phyloP scores from a whole-genome alignment of 2,329 filamentous ascomycete species.

The Colletotrichum orchidophilum region DNA sequence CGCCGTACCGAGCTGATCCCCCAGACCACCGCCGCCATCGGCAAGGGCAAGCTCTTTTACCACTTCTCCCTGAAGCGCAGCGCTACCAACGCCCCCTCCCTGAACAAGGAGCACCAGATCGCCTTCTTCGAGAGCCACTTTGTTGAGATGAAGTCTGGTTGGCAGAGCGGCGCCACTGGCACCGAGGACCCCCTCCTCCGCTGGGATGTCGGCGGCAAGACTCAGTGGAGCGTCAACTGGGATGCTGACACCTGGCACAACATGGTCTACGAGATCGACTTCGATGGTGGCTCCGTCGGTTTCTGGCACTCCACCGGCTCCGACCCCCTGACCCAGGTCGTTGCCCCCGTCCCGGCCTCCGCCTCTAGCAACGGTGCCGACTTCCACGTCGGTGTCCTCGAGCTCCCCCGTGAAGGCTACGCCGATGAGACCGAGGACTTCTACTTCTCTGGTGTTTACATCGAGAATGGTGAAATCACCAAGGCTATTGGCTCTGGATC shows the following conservation, averaged over 20 bases:
- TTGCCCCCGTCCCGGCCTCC: slow-evolving; percentile 66
- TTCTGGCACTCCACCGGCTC: slow-evolving; percentile 77
- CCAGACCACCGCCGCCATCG: slow-evolving; percentile 72
- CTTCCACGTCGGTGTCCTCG: slow-evolving; percentile 78
- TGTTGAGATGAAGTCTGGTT: slow-evolving; percentile 78
- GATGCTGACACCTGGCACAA: slow-evolving; percentile 77
- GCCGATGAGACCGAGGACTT: slow-evolving; percentile 69
- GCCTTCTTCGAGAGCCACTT: slow-evolving; percentile 75
- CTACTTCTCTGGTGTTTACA: slow-evolving; percentile 77
- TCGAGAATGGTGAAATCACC: slow-evolving; percentile 60
- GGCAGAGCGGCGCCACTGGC: slow-evolving; percentile 58
- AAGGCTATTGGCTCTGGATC: slow-evolving; percentile 36
- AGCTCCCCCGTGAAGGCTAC: slow-evolving; percentile 67
- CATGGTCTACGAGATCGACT: slow-evolving; percentile 79
- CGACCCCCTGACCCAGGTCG: slow-evolving; percentile 64
- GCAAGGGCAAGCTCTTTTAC: slow-evolving; percentile 73
- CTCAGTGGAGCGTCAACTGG: slow-evolving; percentile 71
- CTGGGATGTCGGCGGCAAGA: slow-evolving; percentile 70
- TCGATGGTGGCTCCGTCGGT: slow-evolving; percentile 67
- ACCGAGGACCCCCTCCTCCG: slow-evolving; percentile 63
- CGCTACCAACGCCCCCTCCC: slow-evolving; percentile 67
- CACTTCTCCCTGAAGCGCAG: slow-evolving; percentile 75
- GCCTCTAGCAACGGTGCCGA: slow-evolving; percentile 75
- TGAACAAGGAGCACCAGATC: slow-evolving; percentile 74
- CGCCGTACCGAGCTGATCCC: slow-evolving; percentile 79